Evolutionary conservation across 1,284 basidiomycete species (phyloP), one percentile per base, ranked within the genome.

Genomic region (Cutaneotrichosporon dermatis): DNA sequence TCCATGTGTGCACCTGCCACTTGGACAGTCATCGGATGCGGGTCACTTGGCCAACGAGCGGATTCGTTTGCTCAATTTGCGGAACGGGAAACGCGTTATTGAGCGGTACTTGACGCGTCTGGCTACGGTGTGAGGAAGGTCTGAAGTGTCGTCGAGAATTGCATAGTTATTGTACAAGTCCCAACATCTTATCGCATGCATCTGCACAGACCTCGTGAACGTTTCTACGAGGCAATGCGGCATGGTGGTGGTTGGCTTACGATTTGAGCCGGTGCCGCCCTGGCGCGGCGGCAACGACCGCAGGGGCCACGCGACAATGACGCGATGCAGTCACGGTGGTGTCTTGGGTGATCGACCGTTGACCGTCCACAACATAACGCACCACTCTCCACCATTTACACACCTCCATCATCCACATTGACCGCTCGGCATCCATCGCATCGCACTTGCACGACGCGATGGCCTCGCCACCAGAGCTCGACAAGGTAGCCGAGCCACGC

Each of bases 1-100:
- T 0, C 76, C 76, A 7, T 78, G 76, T 62, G 76, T 78, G 16
- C 76, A 78, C 68, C 58, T 78, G 13, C 76, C 77, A 0, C 62
- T 77, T 2, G 76, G 76, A 11, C 75, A 79, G 63, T 67, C 67
- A 33, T 69, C 65, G 11, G 75, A 76, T 54, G 73, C 75, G 52
- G 78, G 77, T 0, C 78, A 79, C 66, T 60, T 80, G 46, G 73
- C 78, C 3, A 79, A 80, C 61, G 79, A 80, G 69, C 64, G 78
- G 34, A 79, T 80, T 60, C 62, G 78, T 11, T 64, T 80, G 55
- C 61, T 78, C 49, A 80, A 80, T 56, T 66, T 80, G 48, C 71
- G 72, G 42, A 77, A 79, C 54, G 77, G 77, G 9, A 77, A 76
- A 59, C 62, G 71, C 51, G 77, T 79, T 1, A 63, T 79, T 12